Evolutionary conservation across 1,139 yeast species (phyloP).

Genomic region (Zygotorulaspora mrakii): DNA sequence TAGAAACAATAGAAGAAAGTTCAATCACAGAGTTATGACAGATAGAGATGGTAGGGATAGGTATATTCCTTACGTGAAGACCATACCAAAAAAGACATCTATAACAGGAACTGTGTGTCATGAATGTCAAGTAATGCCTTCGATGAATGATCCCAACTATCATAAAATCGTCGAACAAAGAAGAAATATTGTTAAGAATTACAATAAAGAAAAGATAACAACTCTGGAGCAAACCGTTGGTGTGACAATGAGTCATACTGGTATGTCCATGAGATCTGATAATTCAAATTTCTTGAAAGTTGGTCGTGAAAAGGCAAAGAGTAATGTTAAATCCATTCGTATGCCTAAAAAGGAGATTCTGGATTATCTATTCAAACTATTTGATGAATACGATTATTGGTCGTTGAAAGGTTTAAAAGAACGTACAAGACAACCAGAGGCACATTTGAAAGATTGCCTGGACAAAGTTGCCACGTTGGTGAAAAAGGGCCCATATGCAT

Average conservation of each 20-base stretch:
- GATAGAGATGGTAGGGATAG: constrained; percentile 46
- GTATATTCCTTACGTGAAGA: constrained; percentile 67
- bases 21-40: constrained; percentile 39
- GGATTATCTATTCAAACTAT: constrained; percentile 80
- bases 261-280: constrained; percentile 69
- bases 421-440: constrained; percentile 93
- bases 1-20: constrained; percentile 34
- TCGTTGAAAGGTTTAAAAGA: constrained; percentile 90
- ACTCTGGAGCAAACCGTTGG: constrained; percentile 83
- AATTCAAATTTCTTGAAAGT: constrained; percentile 62
- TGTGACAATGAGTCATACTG: constrained; percentile 77
- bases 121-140: constrained; percentile 86
- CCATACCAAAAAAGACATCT: constrained; percentile 82
- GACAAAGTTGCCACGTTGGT: constrained; percentile 87
- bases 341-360: constrained; percentile 90
- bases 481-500: constrained; percentile 93
- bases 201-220: constrained; percentile 68
- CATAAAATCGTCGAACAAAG: constrained; percentile 54
- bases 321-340: constrained; percentile 74
- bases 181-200: constrained; percentile 44
- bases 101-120: constrained; percentile 85
- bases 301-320: constrained; percentile 41
- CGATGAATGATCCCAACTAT: constrained; percentile 68
- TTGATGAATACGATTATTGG: constrained; percentile 97
- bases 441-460: constrained; percentile 82